A percentile compares a stretch with the other conserved stretches of the same genome.
Conservation (phyloP, 768 basidiomycete genomes). For the Termitomyces sp. region DNA sequence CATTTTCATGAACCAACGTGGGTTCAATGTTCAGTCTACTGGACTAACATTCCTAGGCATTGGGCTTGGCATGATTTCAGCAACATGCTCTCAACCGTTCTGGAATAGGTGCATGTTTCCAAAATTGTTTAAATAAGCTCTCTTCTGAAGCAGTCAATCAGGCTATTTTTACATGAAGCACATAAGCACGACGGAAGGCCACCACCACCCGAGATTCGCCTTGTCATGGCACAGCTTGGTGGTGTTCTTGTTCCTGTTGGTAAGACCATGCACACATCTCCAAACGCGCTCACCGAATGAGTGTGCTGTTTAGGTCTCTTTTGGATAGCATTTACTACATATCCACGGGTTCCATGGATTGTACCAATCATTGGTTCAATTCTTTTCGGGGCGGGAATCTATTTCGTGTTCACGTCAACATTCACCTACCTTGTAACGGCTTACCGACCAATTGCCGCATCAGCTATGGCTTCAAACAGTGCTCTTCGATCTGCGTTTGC, state of each 20-base stretch:
- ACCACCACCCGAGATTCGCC: constrained; percentile 60
- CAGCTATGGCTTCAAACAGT: constrained; percentile 63
- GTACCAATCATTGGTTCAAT: constrained; percentile 58
- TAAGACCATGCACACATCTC: constrained; percentile 31
- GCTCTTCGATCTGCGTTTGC: constrained; percentile 58
- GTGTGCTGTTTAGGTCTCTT: constrained; percentile 39
- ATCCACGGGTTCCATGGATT: constrained; percentile 52
- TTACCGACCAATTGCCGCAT: constrained; percentile 61
- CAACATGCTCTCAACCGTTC: constrained; percentile 44
- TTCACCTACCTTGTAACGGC: constrained; percentile 70
- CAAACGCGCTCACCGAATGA: constrained; percentile 40
- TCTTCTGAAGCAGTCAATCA: background rate
- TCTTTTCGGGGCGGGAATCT: constrained; percentile 60
- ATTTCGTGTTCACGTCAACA: constrained; percentile 64
- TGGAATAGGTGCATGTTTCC: constrained; percentile 44
- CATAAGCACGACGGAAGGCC: constrained; percentile 29
- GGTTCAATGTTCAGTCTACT: constrained; percentile 43
- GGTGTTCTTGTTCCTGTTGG: constrained; percentile 58
- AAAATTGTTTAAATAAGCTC: constrained; percentile 17
- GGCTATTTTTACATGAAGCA: constrained; percentile 11
- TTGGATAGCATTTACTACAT: constrained; percentile 56
- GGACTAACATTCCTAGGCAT: constrained; percentile 60
- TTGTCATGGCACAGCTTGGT: constrained; percentile 66
- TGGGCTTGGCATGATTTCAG: constrained; percentile 49
- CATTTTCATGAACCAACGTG: constrained; percentile 43